Percentiles rank a stretch among this genome's conserved stretches.
phyloP scores from a whole-genome alignment of 306 rosid genomes.

The Prunus davidiana region DNA sequence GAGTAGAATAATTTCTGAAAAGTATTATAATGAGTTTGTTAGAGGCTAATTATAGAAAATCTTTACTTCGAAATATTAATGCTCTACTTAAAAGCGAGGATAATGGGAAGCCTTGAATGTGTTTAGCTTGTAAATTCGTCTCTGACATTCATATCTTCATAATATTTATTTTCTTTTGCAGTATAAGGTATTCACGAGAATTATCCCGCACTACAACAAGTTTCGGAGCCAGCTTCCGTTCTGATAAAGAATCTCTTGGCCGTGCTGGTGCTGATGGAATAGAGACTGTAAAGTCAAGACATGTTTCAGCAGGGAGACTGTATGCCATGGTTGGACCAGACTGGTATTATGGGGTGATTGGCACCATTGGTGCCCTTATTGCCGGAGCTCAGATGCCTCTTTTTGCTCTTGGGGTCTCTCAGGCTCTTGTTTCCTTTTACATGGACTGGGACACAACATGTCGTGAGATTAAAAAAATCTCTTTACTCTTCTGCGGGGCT shows the following conservation, averaged over 20 bases:
- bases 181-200: slow-evolving; percentile 66
- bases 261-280: slow-evolving; percentile 52
- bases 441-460: slow-evolving; percentile 95
- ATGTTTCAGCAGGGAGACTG: slow-evolving; percentile 55
- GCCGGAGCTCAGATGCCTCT: slow-evolving; percentile 98
- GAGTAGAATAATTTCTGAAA: not conserved
- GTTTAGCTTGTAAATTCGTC: not conserved
- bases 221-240: slow-evolving; percentile 78
- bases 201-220: slow-evolving; percentile 67
- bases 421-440: slow-evolving; percentile 88
- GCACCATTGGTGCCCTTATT: slow-evolving; percentile 71
- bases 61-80: not conserved
- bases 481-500: slow-evolving; percentile 70
- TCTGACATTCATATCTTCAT: not conserved
- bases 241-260: slow-evolving; percentile 79
- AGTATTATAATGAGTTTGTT: not conserved
- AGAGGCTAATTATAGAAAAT: not conserved
- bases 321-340: slow-evolving; percentile 90
- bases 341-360: slow-evolving; percentile 76
- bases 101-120: slow-evolving; percentile 4
- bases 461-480: slow-evolving; percentile 62
- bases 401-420: slow-evolving; percentile 90
- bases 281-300: slow-evolving; percentile 43
- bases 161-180: slow-evolving; percentile 18
- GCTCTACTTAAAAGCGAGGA: not conserved